phyloP scores from a whole-genome alignment of 441 rosid species.

The Pelargonium citronellum region DNA sequence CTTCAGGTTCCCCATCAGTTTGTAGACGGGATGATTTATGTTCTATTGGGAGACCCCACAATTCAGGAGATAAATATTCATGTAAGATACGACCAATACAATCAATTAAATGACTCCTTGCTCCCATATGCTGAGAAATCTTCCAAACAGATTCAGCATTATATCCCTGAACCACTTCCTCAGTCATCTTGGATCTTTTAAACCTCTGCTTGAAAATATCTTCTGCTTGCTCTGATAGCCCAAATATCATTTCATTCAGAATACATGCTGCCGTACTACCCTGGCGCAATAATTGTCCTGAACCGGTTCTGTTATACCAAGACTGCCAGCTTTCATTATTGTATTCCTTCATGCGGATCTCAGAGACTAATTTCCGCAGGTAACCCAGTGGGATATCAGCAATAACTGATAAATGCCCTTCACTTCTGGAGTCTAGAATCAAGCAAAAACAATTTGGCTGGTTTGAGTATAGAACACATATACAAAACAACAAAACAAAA shows the following conservation, averaged over 20 bases:
- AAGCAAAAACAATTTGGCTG: conserved; percentile 21
- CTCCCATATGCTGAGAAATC: conserved; percentile 39
- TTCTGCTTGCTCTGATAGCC: conserved; percentile 60
- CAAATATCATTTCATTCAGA: conserved; percentile 84
- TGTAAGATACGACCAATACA: conserved; percentile 81
- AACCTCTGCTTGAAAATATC: conserved; percentile 49
- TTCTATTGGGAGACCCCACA: conserved; percentile 82
- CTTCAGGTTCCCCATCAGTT: conserved; percentile 39
- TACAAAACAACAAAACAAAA: conserved; percentile 14
- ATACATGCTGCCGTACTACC: conserved; percentile 80
- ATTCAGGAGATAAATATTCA: conserved; percentile 76
- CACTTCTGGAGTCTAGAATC: conserved; percentile 50
- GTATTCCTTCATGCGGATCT: conserved; percentile 58
- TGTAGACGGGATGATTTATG: conserved; percentile 30
- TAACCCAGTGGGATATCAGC: conserved; percentile 70
- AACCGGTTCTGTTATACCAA: conserved; percentile 76
- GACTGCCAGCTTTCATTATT: conserved; percentile 69
- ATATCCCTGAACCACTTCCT: conserved; percentile 24
- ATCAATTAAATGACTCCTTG: conserved; percentile 52
- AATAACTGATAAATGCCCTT: conserved; percentile 58
- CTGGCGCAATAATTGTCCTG: conserved; percentile 73
- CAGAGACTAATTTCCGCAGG: conserved; percentile 62
- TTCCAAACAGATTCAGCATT: conserved; percentile 46
- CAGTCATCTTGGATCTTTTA: conserved; percentile 38
- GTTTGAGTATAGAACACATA: conserved; percentile 25